Percentiles rank a stretch among this genome's conserved stretches.
phyloP scores from a whole-genome alignment of 306 rosid species.

The Myrica gale region DNA sequence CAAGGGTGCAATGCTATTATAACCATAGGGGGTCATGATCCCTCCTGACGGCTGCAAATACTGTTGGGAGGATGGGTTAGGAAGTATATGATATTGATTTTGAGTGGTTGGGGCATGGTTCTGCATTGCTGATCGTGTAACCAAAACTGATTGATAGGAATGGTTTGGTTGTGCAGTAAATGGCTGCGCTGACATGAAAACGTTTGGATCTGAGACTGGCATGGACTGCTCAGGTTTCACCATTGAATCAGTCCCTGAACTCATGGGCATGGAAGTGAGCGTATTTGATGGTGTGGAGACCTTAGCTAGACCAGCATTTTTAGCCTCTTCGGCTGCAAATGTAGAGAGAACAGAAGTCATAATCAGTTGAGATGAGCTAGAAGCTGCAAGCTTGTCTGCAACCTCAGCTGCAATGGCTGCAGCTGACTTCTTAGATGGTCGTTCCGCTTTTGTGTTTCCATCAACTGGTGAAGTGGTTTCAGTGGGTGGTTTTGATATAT shows the following conservation, averaged over 20 bases:
- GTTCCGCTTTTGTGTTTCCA: slow-evolving; percentile 43
- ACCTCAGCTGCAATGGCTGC: slow-evolving; percentile 91
- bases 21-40: slow-evolving; percentile 57
- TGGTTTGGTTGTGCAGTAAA: slow-evolving; percentile 47
- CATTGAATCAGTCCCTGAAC: slow-evolving; percentile 36
- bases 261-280: slow-evolving; percentile 24
- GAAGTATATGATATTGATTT: slow-evolving; percentile 63
- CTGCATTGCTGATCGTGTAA: slow-evolving; percentile 49
- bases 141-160: slow-evolving; percentile 65
- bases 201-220: slow-evolving; percentile 52
- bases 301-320: slow-evolving; percentile 53
- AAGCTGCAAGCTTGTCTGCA: slow-evolving; percentile 92
- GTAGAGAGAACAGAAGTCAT: slow-evolving; percentile 87
- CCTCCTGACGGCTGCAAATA: slow-evolving; percentile 65
- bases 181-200: slow-evolving; percentile 56
- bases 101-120: slow-evolving; percentile 54
- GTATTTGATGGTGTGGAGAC: slow-evolving; percentile 27
- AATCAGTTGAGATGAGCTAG: slow-evolving; percentile 84
- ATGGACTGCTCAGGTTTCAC: slow-evolving; percentile 45
- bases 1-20: slow-evolving; percentile 52
- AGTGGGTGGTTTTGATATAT: slow-evolving; percentile 45
- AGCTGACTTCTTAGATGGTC: slow-evolving; percentile 60
- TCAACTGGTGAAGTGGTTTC: slow-evolving; percentile 30
- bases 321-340: slow-evolving; percentile 89
- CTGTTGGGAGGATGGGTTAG: slow-evolving; percentile 61